Percentiles rank a stretch among this genome's conserved stretches.
These are phyloP conservation scores for Irpex lacteus DNA, from an alignment of 1,284 basidiomycete species.

Conservation along the genomic window DNA sequence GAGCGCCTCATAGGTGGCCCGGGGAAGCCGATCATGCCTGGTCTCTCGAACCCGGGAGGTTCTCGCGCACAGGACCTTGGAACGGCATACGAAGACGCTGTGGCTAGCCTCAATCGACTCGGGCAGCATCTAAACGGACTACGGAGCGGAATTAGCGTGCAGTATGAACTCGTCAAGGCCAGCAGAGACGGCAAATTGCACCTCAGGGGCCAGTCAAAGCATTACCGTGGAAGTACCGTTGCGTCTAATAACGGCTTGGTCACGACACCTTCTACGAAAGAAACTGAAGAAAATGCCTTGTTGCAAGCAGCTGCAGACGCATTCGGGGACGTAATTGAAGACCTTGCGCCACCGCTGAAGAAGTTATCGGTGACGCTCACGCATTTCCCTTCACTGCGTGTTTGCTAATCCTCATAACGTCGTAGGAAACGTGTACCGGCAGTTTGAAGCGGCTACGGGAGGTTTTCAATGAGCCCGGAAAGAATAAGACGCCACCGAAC, in stretches of 20 bases:
- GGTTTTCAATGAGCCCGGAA: slow-evolving; percentile 48
- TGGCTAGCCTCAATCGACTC: slow-evolving; percentile 80
- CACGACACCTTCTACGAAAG: slow-evolving; percentile 25
- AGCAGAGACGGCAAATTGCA: slow-evolving; percentile 53
- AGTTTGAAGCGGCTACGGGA: slow-evolving; percentile 62
- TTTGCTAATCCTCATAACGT: neutral
- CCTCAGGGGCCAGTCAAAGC: slow-evolving; percentile 27
- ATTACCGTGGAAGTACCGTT: neutral
- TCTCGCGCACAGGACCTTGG: slow-evolving; percentile 19
- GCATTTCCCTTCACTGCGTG: slow-evolving; percentile 1
- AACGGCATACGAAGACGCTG: slow-evolving; percentile 79
- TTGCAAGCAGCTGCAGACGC: slow-evolving; percentile 69
- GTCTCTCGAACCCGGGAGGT: neutral
- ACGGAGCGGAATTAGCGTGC: slow-evolving; percentile 77
- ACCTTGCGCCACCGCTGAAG: slow-evolving; percentile 77
- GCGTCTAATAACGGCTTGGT: neutral
- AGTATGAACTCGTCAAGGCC: slow-evolving; percentile 76
- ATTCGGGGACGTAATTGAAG: slow-evolving; percentile 82
- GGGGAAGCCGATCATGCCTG: slow-evolving; percentile 27
- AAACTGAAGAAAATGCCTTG: slow-evolving; percentile 55
- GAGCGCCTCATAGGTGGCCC: slow-evolving; percentile 63
- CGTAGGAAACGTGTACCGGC: slow-evolving; percentile 57
- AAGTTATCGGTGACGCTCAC: slow-evolving; percentile 59
- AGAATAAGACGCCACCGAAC: slow-evolving; percentile 32
- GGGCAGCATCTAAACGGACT: slow-evolving; percentile 91